Percentiles rank a stretch among this genome's conserved stretches.
Conservation (phyloP, 2,329 filamentous ascomycete species). For the Rutstroemia sp. region DNA sequence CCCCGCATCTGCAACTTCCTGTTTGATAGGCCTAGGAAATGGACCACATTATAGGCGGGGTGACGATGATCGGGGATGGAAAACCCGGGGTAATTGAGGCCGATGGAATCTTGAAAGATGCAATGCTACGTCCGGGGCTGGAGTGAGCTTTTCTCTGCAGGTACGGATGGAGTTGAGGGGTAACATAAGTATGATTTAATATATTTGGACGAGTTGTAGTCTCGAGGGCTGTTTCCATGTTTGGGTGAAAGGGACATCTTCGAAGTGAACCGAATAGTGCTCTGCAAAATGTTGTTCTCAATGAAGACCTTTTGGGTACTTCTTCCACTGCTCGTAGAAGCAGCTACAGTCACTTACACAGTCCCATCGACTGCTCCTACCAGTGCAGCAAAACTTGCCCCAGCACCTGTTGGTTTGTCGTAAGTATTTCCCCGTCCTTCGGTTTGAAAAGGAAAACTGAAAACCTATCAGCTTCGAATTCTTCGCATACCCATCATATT, state of each 20-base stretch:
- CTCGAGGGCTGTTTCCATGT: too few species aligned
- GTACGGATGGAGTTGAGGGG: neutral
- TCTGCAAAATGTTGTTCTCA: neutral
- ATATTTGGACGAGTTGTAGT: neutral
- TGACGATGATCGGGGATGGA: neutral
- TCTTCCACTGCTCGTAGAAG: neutral
- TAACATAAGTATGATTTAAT: neutral
- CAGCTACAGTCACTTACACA: constrained; percentile 13
- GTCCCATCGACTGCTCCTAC: constrained; percentile 19
- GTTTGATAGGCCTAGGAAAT: neutral
- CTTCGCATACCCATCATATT: constrained; percentile 48
- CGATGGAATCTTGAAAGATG: neutral
- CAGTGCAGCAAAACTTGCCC: constrained; percentile 26
- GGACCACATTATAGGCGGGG: neutral
- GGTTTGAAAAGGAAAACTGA: neutral
- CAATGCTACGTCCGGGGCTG: neutral
- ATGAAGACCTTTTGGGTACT: neutral
- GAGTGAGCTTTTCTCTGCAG: neutral
- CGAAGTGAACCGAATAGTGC: neutral
- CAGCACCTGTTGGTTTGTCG: constrained; percentile 40
- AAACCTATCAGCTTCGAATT: constrained; percentile 41
- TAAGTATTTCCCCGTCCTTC: constrained; percentile 23
- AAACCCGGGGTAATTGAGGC: neutral
- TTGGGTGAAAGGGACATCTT: neutral
- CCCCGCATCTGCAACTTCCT: neutral